These are phyloP conservation scores for Oryza coarctata DNA, from an alignment of 176 grass and related monocot species.

Conservation along the genomic window DNA sequence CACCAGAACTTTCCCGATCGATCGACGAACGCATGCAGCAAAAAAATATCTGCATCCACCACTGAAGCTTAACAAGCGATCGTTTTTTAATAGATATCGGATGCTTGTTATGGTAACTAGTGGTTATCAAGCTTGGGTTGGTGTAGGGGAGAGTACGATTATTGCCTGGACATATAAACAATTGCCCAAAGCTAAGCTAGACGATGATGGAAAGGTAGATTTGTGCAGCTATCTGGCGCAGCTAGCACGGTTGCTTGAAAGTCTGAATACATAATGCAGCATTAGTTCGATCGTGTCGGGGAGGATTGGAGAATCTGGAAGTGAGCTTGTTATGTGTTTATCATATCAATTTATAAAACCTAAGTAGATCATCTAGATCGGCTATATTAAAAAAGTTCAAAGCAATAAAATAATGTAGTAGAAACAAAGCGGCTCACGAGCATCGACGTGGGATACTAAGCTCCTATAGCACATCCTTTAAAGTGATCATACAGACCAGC, in stretches of 20 bases:
- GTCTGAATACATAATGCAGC: conserved; percentile 14
- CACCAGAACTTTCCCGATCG: conserved; percentile 47
- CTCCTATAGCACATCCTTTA: too few species aligned
- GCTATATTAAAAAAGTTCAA: too few species aligned
- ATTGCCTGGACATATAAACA: conserved; percentile 40
- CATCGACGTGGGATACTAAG: too few species aligned
- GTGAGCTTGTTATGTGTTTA: too few species aligned
- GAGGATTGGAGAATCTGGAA: conserved; percentile 9
- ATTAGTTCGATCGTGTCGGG: not conserved
- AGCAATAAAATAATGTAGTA: too few species aligned
- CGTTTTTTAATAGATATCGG: not conserved
- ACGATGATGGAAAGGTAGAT: conserved; percentile 4
- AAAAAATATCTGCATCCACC: conserved; percentile 38
- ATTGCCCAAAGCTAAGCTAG: not conserved
- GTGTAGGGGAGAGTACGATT: not conserved
- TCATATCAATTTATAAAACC: too few species aligned
- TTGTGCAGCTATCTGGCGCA: conserved; percentile 24
- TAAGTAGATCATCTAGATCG: too few species aligned
- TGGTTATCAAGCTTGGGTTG: conserved; percentile 9
- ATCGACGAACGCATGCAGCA: conserved; percentile 13
- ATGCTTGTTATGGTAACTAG: conserved; percentile 19
- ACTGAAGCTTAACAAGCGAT: not conserved
- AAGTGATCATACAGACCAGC: too few species aligned
- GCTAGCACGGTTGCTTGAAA: conserved; percentile 33
- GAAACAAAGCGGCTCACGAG: too few species aligned